phyloP scores from a whole-genome alignment of 345 rosid genomes.

The Hibiscus mutabilis region DNA sequence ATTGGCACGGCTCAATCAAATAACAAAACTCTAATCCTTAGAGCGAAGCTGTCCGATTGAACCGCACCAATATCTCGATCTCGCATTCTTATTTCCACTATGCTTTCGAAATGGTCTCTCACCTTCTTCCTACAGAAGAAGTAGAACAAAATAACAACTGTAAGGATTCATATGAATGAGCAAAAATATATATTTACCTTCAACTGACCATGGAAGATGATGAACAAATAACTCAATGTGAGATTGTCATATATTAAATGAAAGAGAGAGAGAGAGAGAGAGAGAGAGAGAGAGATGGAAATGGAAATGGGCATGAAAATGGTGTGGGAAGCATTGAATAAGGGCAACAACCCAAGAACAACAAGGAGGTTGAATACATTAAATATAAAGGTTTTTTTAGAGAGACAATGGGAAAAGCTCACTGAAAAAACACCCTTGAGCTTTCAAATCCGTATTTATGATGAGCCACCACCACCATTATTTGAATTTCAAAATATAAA shows the following conservation, averaged over 20 bases:
- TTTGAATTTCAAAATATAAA: conserved; percentile 40
- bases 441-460: conserved; percentile 50
- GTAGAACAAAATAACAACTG: background rate
- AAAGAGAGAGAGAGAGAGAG: background rate
- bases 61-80: conserved; percentile 84
- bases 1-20: conserved; percentile 99
- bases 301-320: conserved; percentile 17
- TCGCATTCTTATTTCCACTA: background rate
- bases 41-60: conserved; percentile 59
- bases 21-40: conserved; percentile 26
- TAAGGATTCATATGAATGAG: background rate
- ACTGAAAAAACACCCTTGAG: conserved; percentile 25
- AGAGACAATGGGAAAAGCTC: conserved; percentile 27
- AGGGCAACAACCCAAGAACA: conserved; percentile 69
- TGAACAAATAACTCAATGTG: background rate
- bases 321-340: conserved; percentile 16
- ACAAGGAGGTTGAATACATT: conserved; percentile 43
- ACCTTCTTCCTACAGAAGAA: background rate
- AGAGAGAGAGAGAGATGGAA: no score
- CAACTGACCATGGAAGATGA: background rate
- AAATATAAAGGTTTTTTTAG: conserved; percentile 30
- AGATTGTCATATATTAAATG: conserved; percentile 19
- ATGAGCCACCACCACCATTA: conserved; percentile 20
- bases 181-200: background rate
- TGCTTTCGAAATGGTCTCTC: background rate